Evolutionary conservation across 1,284 basidiomycete species (phyloP), one percentile per base, ranked within the genome.

Genomic region (Boletus sp.): DNA sequence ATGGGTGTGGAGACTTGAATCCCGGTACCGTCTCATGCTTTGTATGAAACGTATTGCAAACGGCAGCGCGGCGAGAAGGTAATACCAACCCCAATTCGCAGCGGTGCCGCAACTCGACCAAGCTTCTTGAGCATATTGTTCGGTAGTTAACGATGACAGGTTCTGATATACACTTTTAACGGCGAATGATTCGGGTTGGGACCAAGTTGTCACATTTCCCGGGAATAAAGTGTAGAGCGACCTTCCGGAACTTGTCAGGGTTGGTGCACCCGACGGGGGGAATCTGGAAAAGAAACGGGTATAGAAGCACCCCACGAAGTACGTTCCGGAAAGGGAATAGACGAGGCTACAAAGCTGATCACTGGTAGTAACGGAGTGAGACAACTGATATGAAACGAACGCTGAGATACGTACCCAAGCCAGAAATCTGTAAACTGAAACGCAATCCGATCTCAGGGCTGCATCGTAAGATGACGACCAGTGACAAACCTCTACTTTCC

Each of bases 291-390:
- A n/a, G n/a, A n/a, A 65, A 27, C 13, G 64, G 13, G 80, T 76
- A 64, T 94, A 94, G 16, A 87, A 82, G 72, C 95, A 97, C 1
- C 79, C 88, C 63, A 93, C 78, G 66, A 88, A 86, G 74, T 85
- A 91, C 17, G 95, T 67, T 67, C 91, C 89, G 14, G 89, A 85
- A 21, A 95, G 72, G 0, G 90, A 83, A 76, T 90, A 95, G 17
- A 81, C 76, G 50, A 96, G 79, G 61, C 89, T 92, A 76, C 86
- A 89, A 68, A 94, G 83, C 69, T 95, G 93, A 72, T 96, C 94
- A 13, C 93, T 93, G 40, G 68, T 62, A 69, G 66, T 59, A 38
- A 55, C 17, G 28, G 25, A 33, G 21, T 63, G 54, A 66, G 58
- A 38, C n/a, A n/a, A n/a, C n/a, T 38, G 54, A 30, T 37, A 54